Evolutionary conservation across 345 rosid genomes (phyloP).

Genomic region (Bruguiera gymnorhiza): DNA sequence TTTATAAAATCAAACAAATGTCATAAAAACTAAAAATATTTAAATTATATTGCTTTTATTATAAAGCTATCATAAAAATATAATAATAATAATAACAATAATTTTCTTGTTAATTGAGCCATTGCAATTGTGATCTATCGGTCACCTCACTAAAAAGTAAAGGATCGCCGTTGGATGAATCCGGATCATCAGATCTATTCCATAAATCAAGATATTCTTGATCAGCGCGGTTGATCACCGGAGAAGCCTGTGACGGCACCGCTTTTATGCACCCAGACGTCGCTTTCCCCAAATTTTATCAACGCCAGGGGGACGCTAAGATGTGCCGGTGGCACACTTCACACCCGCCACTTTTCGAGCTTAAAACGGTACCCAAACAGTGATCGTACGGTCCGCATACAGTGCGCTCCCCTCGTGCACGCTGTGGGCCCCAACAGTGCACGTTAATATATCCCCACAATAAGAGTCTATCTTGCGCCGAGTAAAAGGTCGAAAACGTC

Average conservation of each 20-base stretch:
- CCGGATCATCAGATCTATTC: not conserved
- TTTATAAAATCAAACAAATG: too few species aligned
- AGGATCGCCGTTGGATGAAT: too few species aligned
- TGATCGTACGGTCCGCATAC: constrained; percentile 23
- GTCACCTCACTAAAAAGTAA: too few species aligned
- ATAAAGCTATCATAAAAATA: too few species aligned
- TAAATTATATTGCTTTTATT: too few species aligned
- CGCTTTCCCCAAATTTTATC: constrained; percentile 13
- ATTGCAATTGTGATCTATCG: too few species aligned
- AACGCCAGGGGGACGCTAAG: not conserved
- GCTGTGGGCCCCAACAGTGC: not conserved
- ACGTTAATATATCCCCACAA: constrained; percentile 5
- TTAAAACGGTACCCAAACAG: not conserved
- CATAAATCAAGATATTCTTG: not conserved
- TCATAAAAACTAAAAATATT: too few species aligned
- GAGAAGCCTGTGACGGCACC: not conserved
- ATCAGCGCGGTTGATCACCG: not conserved
- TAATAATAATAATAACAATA: too few species aligned
- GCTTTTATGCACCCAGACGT: constrained; percentile 7
- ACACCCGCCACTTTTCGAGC: not conserved
- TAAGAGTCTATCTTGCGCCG: constrained; percentile 38
- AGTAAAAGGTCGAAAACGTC: constrained; percentile 11
- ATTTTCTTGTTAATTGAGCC: too few species aligned
- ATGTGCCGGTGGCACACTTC: constrained; percentile 2
- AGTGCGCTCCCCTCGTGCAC: constrained; percentile 8